Evolutionary conservation across 129 eudicot genomes (phyloP).

Genomic region (Escallonia herrerae): DNA sequence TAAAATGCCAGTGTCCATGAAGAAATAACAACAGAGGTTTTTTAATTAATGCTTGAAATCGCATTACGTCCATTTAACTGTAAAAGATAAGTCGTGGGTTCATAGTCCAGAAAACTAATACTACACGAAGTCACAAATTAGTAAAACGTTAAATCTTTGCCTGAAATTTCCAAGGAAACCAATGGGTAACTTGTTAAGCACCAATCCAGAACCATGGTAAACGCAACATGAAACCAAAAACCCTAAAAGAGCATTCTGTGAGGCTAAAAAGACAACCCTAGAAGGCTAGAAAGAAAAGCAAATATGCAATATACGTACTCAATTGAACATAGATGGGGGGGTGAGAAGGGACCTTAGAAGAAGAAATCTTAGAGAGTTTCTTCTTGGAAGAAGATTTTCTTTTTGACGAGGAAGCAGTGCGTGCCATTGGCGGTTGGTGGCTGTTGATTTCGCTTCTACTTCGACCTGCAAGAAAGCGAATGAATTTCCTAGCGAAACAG

Average conservation of each 20-base stretch:
- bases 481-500: not conserved
- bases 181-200: too few species aligned
- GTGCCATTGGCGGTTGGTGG: slow-evolving; percentile 27
- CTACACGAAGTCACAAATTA: too few species aligned
- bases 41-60: too few species aligned
- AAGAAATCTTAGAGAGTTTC: slow-evolving; percentile 37
- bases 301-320: not conserved
- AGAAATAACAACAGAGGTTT: too few species aligned
- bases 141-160: too few species aligned
- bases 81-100: too few species aligned
- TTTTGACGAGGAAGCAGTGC: slow-evolving; percentile 43
- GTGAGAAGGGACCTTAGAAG: slow-evolving; percentile 33
- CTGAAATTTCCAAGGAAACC: too few species aligned
- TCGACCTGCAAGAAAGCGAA: slow-evolving; percentile 25
- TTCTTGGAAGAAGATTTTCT: slow-evolving; percentile 34
- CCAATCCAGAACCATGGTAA: too few species aligned
- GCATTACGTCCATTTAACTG: too few species aligned
- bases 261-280: slow-evolving; percentile 18
- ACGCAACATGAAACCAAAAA: slow-evolving; percentile 4
- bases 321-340: not conserved
- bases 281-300: slow-evolving; percentile 4
- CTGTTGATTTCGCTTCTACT: slow-evolving; percentile 8
- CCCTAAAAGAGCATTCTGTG: not conserved
- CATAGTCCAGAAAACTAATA: too few species aligned
- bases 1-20: too few species aligned